phyloP scores from a whole-genome alignment of 2,329 filamentous ascomycete species.

The Fusarium clavum region DNA sequence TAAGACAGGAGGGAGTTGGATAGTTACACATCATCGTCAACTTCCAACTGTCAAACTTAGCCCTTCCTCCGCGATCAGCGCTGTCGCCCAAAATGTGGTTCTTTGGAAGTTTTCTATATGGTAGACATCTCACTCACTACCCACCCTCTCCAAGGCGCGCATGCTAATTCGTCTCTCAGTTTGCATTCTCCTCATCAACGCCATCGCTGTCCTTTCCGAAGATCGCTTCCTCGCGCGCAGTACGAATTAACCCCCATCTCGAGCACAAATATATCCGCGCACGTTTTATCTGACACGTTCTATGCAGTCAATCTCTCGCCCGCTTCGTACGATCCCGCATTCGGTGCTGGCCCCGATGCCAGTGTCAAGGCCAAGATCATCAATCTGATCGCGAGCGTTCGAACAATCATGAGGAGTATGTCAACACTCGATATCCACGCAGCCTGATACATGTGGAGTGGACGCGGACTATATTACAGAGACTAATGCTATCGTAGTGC shows the following conservation, averaged over 20 bases:
- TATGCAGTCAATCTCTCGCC: conserved; percentile 79
- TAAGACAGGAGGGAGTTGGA: background rate
- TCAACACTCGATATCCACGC: background rate
- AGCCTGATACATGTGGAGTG: background rate
- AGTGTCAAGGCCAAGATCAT: conserved; percentile 89
- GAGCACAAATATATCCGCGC: background rate
- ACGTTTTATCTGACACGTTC: conserved; percentile 23
- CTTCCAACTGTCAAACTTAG: conserved; percentile 10
- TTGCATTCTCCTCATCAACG: conserved; percentile 89
- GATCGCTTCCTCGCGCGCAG: conserved; percentile 87
- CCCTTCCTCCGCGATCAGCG: background rate
- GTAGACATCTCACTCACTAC: conserved; percentile 32
- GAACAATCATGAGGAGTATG: conserved; percentile 91
- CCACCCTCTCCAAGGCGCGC: background rate
- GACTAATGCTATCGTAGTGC: conserved; percentile 67
- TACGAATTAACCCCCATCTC: conserved; percentile 42
- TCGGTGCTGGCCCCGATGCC: conserved; percentile 77
- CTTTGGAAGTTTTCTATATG: conserved; percentile 77
- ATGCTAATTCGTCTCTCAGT: conserved; percentile 56
- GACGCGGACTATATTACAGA: background rate
- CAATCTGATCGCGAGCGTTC: conserved; percentile 88
- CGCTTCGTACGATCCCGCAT: conserved; percentile 77
- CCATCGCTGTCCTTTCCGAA: conserved; percentile 92
- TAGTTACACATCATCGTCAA: conserved; percentile 41
- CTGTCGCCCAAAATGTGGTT: conserved; percentile 69